Evolutionary conservation across 2,329 filamentous ascomycete species (phyloP).

Genomic region (Westerdykella aurantiaca): DNA sequence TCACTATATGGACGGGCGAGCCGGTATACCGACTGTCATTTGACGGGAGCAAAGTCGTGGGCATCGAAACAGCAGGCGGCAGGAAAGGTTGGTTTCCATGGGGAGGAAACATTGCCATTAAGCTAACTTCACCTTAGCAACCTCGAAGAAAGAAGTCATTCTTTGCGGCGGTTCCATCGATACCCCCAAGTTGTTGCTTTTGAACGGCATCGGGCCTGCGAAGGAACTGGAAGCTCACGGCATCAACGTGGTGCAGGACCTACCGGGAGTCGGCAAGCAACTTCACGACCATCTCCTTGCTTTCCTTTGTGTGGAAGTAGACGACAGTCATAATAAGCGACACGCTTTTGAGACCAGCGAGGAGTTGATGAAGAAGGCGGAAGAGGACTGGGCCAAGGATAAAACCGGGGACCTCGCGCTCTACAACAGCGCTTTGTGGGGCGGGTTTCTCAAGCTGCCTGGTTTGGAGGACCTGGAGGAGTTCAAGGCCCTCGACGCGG

Average conservation of each 20-base stretch:
- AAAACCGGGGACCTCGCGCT: slow-evolving; percentile 26
- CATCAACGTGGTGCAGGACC: slow-evolving; percentile 38
- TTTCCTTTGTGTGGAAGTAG: slow-evolving; percentile 43
- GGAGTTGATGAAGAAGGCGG: slow-evolving; percentile 38
- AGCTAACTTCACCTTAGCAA: slow-evolving; percentile 9
- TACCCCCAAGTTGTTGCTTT: slow-evolving; percentile 39
- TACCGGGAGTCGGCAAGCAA: slow-evolving; percentile 42
- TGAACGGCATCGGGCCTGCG: slow-evolving; percentile 46
- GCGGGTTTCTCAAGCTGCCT: slow-evolving; percentile 49
- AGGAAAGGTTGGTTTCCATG: slow-evolving; percentile 32
- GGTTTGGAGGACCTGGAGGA: slow-evolving; percentile 37
- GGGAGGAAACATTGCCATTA: slow-evolving; percentile 13
- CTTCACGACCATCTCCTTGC: slow-evolving; percentile 44
- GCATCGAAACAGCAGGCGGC: slow-evolving; percentile 25
- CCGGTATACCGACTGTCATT: slow-evolving; percentile 37
- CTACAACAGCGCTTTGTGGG: slow-evolving; percentile 47
- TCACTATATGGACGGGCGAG: slow-evolving; percentile 48
- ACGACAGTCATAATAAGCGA: slow-evolving; percentile 34
- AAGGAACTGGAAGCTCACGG: slow-evolving; percentile 38
- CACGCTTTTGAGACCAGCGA: slow-evolving; percentile 36
- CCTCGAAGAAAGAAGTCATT: slow-evolving; percentile 30
- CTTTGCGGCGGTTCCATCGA: slow-evolving; percentile 31
- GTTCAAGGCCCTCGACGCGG: slow-evolving; percentile 42
- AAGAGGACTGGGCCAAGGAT: slow-evolving; percentile 41
- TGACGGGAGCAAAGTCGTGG: slow-evolving; percentile 23